Base-by-base conservation (phyloP, 2,329 filamentous ascomycete species). In the Chaetomium olivaceum region DNA sequence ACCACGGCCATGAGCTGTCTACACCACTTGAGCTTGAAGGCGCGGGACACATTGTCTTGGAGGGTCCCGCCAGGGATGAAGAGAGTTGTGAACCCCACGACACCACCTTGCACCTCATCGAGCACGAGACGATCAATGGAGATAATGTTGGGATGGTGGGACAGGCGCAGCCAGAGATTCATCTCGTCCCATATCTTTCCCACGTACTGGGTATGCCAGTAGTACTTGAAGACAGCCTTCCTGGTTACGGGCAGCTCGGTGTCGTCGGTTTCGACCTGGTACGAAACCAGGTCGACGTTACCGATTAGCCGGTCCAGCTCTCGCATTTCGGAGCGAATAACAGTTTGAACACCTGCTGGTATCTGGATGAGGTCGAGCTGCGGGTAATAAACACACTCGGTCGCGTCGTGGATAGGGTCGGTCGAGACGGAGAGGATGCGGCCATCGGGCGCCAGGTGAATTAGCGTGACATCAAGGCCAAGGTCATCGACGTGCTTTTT, bases 1-100 rank as follows among this genome's bases (percentile, higher is more conserved):
- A 80, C 71, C 6, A 78, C 73, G 0, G 70, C 8, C 0, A 74
- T 74, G 0, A 81, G 74, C 63, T 81, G 78, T 19, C 71, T 65
- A 0, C 80, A 68, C 74, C 76, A 79, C 59, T 74, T 51, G 0
- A 80, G 69, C 67, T 73, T 75, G 60, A 80, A 80, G 39, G 58
- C 23, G 19, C 66, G 63, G 19, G 63, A 58, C 7, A 51, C 14
- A n/a, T 65, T 60, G 50, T 54, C 33, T 4, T 62, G 12, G 7
- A 62, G 52, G 27, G 23, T 55, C 14, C 33, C 50, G 9, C 60
- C 31, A 19, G 60, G 31, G 19, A 62, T 46, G 21, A 23, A 48
- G 7, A 48, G n/a, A 9, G n/a, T 48, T 23, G 46, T 23, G n/a
- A 48, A 48, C 16, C 39, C 39, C 16, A 43, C 39, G 16, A 43